phyloP scores from a whole-genome alignment of 345 rosid genomes.

The Linum usitatissimum region DNA sequence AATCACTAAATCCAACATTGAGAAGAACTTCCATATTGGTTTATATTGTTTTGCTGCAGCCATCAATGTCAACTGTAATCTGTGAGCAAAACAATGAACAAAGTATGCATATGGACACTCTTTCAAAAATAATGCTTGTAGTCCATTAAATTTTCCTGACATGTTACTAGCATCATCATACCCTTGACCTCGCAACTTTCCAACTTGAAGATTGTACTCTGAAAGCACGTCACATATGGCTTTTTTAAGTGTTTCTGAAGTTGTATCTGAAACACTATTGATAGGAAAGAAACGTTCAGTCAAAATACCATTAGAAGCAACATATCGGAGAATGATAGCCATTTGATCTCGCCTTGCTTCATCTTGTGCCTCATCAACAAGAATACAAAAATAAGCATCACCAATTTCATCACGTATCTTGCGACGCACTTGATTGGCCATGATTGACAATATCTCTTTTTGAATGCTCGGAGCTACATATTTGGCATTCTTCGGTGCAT shows the following conservation, averaged over 20 bases:
- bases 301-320: background rate
- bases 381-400: too few relatives aligned
- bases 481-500: too few relatives aligned
- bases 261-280: background rate
- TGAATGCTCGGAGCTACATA: too few relatives aligned
- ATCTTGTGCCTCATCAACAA: constrained; percentile 6
- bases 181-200: background rate
- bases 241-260: background rate
- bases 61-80: constrained; percentile 10
- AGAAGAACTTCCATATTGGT: too few relatives aligned
- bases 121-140: background rate
- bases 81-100: constrained; percentile 8
- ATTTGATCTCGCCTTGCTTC: constrained; percentile 1
- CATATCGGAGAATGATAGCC: constrained; percentile 6
- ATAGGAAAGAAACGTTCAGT: too few relatives aligned
- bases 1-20: too few relatives aligned
- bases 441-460: too few relatives aligned
- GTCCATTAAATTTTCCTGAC: background rate
- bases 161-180: constrained; percentile 13
- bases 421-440: too few relatives aligned
- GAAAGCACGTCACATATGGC: background rate
- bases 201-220: background rate
- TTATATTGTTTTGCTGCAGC: background rate
- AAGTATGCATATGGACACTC: constrained; percentile 6
- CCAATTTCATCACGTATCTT: too few relatives aligned